phyloP scores from a whole-genome alignment of 495 filamentous ascomycete species.

The Sordaria brevicollis region DNA sequence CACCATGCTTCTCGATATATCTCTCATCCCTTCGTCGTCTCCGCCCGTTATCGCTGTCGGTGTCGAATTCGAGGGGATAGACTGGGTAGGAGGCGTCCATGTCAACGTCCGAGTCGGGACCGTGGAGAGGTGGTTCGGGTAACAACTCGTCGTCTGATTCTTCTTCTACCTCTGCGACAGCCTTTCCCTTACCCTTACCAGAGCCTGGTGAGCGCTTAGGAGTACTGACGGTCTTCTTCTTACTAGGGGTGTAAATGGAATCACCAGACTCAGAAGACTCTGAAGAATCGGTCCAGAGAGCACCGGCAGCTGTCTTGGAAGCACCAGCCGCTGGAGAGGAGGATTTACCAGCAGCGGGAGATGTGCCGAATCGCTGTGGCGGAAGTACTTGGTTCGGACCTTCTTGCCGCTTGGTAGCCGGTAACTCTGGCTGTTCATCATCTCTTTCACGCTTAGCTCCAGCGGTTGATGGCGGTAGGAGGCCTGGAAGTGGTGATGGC shows the following conservation, averaged over 20 bases:
- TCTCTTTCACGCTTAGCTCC: background rate
- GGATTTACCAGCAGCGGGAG: background rate
- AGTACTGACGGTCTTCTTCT: no score
- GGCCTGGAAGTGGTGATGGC: no score
- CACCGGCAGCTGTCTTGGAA: background rate
- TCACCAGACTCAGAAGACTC: background rate
- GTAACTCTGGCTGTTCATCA: background rate
- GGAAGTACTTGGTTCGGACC: background rate
- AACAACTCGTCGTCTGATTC: no score
- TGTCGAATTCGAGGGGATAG: no score
- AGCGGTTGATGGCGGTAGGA: background rate
- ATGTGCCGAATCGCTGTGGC: background rate
- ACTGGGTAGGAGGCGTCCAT: no score
- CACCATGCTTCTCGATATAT: no score
- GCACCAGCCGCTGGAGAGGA: background rate
- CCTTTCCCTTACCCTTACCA: no score
- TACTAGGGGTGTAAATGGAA: no score
- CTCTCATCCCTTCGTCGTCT: background rate
- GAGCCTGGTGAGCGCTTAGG: no score
- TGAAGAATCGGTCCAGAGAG: background rate
- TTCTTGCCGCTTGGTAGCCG: background rate
- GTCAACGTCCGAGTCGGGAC: no score
- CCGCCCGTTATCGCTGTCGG: background rate
- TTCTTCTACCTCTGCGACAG: no score
- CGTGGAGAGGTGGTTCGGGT: no score